Base-by-base conservation (phyloP, 768 basidiomycete species). In the Lactarius tabidus region DNA sequence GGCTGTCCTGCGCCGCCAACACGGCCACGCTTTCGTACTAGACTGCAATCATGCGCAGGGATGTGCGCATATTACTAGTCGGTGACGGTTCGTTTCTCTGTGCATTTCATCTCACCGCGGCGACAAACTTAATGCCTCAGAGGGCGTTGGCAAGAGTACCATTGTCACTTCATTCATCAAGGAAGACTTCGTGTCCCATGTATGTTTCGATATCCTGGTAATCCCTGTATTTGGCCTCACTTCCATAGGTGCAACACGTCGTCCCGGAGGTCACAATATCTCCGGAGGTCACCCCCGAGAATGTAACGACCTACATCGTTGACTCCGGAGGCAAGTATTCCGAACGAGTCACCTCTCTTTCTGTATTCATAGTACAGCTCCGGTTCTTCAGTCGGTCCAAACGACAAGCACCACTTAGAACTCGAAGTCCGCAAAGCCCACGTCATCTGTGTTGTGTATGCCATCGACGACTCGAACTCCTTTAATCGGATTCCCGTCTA, bases 251-350 rank as follows among this genome's bases (percentile, higher is more conserved):
- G 54, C 94, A 96, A 76, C 91, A 93, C 71, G 82, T 96, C 71
- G 89, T 98, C 45, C 96, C 96, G 3, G 96, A 98, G 76, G 95
- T 99, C 54, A 98, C 96, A 8, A 97, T 99, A 62, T 97, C 96
- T 8, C 94, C 95, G 71, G 93, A 95, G 77, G 93, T 97, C 55
- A 96, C 95, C 26, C 93, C 96, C 57, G 95, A 96, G 79, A 95
- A 97, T 74, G 93, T 99, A 45, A 98, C 96, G 1, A 98, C 95
- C 5, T 93, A 95, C 74, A 98, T 99, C 67, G 92, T 98, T 60
- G 96, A 99, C 77, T 95, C 96, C 57, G 95, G 95, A 75, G 89
- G 96, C 95, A 72, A 67, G 87, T 80, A 35, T 57, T 28, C 28
- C 26, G 61, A 29, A 15, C 10, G 38, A 10, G 20, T 43, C 45